phyloP scores from a whole-genome alignment of 371 early-diverging fungal genomes.

The Amoeboaphelidium protococcarum region DNA sequence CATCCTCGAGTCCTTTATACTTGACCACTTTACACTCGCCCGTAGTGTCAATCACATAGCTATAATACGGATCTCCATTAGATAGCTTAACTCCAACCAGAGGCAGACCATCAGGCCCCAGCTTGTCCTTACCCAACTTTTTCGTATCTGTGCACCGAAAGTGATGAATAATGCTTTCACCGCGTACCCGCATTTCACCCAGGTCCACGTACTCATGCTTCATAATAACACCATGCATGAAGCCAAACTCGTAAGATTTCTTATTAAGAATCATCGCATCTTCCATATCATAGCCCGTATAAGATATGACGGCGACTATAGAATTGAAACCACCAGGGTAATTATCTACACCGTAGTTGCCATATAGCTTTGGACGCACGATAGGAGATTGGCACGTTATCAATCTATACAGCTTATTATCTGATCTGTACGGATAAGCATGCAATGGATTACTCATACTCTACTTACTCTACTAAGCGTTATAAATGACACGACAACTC shows the following conservation, averaged over 20 bases:
- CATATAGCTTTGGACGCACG: slow-evolving; percentile 65
- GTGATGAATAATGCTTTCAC: slow-evolving; percentile 38
- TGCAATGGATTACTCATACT: slow-evolving; percentile 96
- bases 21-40: slow-evolving; percentile 38
- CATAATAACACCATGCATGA: slow-evolving; percentile 88
- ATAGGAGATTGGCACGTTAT: slow-evolving; percentile 92
- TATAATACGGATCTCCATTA: slow-evolving; percentile 56
- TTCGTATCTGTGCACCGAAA: slow-evolving; percentile 33
- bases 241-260: slow-evolving; percentile 83
- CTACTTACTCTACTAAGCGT: slow-evolving; percentile 99
- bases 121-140: slow-evolving; percentile 2
- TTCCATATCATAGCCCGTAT: slow-evolving; percentile 96
- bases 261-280: slow-evolving; percentile 98
- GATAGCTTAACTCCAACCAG: slow-evolving; percentile 42
- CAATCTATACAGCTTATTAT: slow-evolving; percentile 88
- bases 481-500: slow-evolving; percentile 98
- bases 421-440: slow-evolving; percentile 64
- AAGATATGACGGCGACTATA: slow-evolving; percentile 58
- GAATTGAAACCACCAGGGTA: slow-evolving; percentile 97
- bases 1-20: slow-evolving; percentile 75
- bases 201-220: slow-evolving; percentile 83
- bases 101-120: slow-evolving; percentile 74
- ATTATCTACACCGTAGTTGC: slow-evolving; percentile 65
- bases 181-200: slow-evolving; percentile 24
- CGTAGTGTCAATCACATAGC: slow-evolving; percentile 50